Evolutionary conservation across 2,329 filamentous ascomycete genomes (phyloP).

Genomic region (Thelonectria discophora): DNA sequence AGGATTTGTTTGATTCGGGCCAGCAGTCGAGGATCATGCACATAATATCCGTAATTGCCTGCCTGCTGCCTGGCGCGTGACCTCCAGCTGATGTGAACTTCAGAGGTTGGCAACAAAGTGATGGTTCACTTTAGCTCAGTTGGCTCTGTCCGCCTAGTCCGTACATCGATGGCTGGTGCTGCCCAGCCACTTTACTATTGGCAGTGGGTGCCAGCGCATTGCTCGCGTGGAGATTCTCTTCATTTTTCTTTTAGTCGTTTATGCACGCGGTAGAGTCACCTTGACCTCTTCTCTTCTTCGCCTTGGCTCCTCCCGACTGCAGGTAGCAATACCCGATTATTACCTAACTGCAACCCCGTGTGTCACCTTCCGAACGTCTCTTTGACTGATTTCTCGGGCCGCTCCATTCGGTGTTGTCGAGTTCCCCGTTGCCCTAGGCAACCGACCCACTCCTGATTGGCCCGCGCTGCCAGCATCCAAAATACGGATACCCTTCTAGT

Average conservation of each 20-base stretch:
- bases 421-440: slow-evolving; percentile 44
- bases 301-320: not conserved
- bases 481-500: slow-evolving; percentile 35
- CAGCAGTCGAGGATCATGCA: slow-evolving; percentile 7
- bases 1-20: slow-evolving; percentile 13
- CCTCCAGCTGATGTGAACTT: too few species aligned
- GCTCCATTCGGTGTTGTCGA: slow-evolving; percentile 1
- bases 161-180: not conserved
- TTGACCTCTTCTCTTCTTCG: not conserved
- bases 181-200: not conserved
- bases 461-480: slow-evolving; percentile 37
- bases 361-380: not conserved
- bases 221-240: not conserved
- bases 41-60: not conserved
- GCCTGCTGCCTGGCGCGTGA: not conserved
- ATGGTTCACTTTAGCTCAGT: too few species aligned
- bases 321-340: not conserved
- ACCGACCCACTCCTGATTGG: slow-evolving; percentile 46
- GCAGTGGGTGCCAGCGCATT: not conserved
- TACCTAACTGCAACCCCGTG: not conserved
- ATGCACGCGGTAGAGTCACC: not conserved
- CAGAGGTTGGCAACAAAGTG: too few species aligned
- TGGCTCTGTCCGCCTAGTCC: not conserved
- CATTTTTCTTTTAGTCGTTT: not conserved
- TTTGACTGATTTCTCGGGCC: slow-evolving; percentile 10